Evolutionary conservation across 1,284 basidiomycete genomes (phyloP), one percentile per base, ranked within the genome.

Genomic region (Trichosporon ovoides): DNA sequence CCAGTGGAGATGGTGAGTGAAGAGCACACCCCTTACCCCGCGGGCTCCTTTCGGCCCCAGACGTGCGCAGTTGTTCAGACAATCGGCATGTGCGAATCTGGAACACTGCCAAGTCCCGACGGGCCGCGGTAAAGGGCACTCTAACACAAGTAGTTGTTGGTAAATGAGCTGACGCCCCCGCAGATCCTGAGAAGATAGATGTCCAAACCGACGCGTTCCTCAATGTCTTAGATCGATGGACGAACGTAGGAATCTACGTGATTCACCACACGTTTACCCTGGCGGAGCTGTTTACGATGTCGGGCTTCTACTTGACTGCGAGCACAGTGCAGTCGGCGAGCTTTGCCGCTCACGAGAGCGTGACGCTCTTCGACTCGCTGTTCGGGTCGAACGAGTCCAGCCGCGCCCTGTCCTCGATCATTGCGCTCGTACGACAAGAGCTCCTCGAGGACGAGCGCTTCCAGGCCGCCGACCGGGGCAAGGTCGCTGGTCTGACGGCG

Each of bases 301-400:
- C 78, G 28, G 77, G 79, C 6, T 79, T 82, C 66, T 77, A 78
- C 65, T 73, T 82, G 52, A 78, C 78, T 0, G 66, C 72, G n/a
- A 73, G 71, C 35, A 71, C 74, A 1, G 59, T 79, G 19, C 61
- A 69, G 16, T 72, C 73, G 2, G 74, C 73, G 1, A 76, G 75
- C 58, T 60, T 69, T 10, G 78, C 78, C 12, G 81, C 81, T 0
- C 76, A 80, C 59, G 80, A 81, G 60, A 78, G 77, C 3, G 81
- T 82, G 18, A 72, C 76, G 9, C 69, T 81, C 40, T 73, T 82
- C 59, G 81, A 82, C 64, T 72, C 75, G 24, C 68, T 82, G 50
- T 81, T 82, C 64, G 81, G 81, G 0, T 79, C 77, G 16, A 81
- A 80, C 68, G 81, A 82, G 66, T 79, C 79, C 0, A 79, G 77